phyloP scores from a whole-genome alignment of 208 protist species.

The Herpetomonas tarakana region DNA sequence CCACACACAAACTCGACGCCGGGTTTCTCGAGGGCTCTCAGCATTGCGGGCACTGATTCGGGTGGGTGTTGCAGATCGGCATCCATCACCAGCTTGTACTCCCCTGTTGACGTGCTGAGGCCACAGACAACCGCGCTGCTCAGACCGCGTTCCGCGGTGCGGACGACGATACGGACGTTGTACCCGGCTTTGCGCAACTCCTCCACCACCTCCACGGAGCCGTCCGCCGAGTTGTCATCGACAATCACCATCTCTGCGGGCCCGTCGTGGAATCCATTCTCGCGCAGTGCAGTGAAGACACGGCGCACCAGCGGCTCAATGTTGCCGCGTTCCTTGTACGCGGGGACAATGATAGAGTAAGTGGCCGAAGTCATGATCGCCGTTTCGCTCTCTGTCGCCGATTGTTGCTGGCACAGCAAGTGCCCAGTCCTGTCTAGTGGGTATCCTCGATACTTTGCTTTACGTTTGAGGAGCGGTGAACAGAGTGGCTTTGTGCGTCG shows the following conservation, averaged over 20 bases:
- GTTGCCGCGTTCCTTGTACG: constrained; percentile 88
- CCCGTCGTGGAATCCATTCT: constrained; percentile 28
- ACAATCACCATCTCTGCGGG: constrained; percentile 82
- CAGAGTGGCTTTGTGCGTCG: too few relatives aligned
- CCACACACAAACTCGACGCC: constrained; percentile 86
- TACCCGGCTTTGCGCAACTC: constrained; percentile 57
- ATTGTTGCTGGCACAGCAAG: background rate
- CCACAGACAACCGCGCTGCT: constrained; percentile 89
- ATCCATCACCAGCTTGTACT: constrained; percentile 89
- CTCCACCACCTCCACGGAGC: constrained; percentile 75
- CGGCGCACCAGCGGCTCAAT: constrained; percentile 66
- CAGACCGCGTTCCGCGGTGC: constrained; percentile 78
- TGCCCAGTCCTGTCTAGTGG: background rate
- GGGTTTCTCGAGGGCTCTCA: constrained; percentile 49
- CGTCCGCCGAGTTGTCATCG: constrained; percentile 89
- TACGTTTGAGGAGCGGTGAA: too few relatives aligned
- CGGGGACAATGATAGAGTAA: constrained; percentile 81
- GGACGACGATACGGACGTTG: constrained; percentile 72
- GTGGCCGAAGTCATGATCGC: background rate
- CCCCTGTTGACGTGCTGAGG: constrained; percentile 42
- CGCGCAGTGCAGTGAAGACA: constrained; percentile 61
- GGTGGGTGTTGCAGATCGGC: constrained; percentile 93
- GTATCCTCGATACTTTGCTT: too few relatives aligned
- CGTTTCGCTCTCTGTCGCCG: background rate
- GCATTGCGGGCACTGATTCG: constrained; percentile 65